Percentiles rank a stretch among this genome's conserved stretches.
Evolutionary conservation across 2,329 filamentous ascomycete species (phyloP).

Genomic region (Leptographium radiaticola): DNA sequence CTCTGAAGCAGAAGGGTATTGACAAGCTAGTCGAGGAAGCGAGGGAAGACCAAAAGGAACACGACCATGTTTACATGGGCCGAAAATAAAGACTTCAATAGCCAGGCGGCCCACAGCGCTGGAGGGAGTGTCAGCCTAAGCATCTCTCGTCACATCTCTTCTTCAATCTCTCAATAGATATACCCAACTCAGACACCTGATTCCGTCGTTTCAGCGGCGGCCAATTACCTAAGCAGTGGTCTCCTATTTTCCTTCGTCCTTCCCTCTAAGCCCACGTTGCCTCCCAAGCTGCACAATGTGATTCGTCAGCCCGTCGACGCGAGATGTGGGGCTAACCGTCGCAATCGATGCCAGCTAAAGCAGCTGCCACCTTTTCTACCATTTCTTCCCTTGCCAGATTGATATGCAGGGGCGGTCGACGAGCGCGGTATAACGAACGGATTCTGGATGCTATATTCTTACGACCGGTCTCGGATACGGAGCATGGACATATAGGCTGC

Average conservation of each 20-base stretch:
- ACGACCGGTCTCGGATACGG: background rate
- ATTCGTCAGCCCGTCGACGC: background rate
- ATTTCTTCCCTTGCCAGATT: background rate
- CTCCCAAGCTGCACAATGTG: background rate
- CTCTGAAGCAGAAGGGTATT: constrained; percentile 78
- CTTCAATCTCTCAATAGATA: background rate
- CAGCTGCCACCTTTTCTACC: background rate
- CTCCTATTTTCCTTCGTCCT: background rate
- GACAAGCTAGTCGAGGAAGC: constrained; percentile 89
- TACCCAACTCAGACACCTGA: background rate
- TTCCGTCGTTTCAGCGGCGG: background rate
- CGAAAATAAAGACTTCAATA: constrained; percentile 9
- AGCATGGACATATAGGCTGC: background rate
- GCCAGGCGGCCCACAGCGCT: background rate
- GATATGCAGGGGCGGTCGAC: background rate
- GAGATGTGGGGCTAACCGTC: background rate
- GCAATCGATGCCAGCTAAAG: background rate
- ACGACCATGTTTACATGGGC: constrained; percentile 54
- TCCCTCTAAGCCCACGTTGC: background rate
- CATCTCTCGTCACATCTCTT: background rate
- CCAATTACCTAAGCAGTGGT: no score
- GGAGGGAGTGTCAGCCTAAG: background rate
- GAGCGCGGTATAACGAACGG: background rate
- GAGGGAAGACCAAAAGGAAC: constrained; percentile 77
- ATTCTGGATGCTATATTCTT: background rate